Conservation (phyloP, 164 flowering plant genomes). For the Houttuynia cordata region DNA sequence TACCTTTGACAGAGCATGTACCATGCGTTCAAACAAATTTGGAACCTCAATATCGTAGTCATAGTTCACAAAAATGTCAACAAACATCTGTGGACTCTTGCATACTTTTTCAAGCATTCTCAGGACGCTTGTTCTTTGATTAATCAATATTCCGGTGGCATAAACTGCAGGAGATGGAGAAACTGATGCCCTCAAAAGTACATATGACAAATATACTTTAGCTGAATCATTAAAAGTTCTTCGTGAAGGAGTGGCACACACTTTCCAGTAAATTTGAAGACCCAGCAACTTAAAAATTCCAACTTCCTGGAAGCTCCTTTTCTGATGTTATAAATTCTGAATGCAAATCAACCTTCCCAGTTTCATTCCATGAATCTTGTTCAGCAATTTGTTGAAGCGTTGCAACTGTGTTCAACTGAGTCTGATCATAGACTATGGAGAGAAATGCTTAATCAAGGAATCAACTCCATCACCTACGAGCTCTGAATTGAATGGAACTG, state of each 20-base stretch:
- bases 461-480: too few species aligned
- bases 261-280: constrained; percentile 91
- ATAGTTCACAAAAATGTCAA: constrained; percentile 88
- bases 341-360: too few species aligned
- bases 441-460: too few species aligned
- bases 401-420: too few species aligned
- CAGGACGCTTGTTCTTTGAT: constrained; percentile 68
- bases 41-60: constrained; percentile 98
- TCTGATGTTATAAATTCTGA: too few species aligned
- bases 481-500: too few species aligned
- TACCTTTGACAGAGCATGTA: too few species aligned
- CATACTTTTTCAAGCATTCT: constrained; percentile 97
- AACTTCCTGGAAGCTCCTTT: constrained; percentile 98
- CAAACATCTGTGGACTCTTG: constrained; percentile 87
- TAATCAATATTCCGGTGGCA: constrained; percentile 78
- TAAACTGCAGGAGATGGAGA: constrained; percentile 72
- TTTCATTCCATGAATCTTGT: too few species aligned
- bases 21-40: constrained; percentile 95
- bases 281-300: constrained; percentile 95
- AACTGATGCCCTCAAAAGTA: constrained; percentile 83
- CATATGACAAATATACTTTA: too few species aligned
- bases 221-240: constrained; percentile 88
- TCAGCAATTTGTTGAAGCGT: too few species aligned
- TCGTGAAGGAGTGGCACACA: constrained; percentile 75
- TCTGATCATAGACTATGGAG: too few species aligned